A percentile compares a stretch with the other conserved stretches of the same genome.
These are phyloP conservation scores for Termitomyces sp. DNA, from an alignment of 768 basidiomycete species.

Conservation along the genomic window DNA sequence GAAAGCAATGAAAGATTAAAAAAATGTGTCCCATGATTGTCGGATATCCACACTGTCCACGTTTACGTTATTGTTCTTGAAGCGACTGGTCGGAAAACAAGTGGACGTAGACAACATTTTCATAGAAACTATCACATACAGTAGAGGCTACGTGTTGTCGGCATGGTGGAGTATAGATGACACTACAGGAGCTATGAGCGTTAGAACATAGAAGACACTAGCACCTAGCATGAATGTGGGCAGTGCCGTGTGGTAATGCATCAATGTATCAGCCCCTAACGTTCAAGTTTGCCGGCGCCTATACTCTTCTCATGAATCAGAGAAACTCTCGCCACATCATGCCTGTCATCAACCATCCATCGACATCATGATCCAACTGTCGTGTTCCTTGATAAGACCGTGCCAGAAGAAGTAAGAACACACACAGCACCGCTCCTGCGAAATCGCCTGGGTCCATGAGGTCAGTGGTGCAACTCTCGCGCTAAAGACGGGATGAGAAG, in stretches of 20 bases:
- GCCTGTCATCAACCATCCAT: not conserved
- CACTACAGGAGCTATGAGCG: not conserved
- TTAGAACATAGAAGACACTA: not conserved
- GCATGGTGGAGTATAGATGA: not conserved
- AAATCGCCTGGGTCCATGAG: not conserved
- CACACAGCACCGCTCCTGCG: not conserved
- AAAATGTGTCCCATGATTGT: not conserved
- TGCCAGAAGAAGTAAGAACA: not conserved
- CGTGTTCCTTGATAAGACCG: not conserved
- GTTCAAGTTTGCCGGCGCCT: not conserved
- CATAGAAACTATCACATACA: not conserved
- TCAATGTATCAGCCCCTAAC: constrained; percentile 6
- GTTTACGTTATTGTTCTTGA: no score
- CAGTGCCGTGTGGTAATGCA: not conserved
- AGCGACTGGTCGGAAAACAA: not conserved
- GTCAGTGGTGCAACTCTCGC: not conserved
- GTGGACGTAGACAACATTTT: not conserved
- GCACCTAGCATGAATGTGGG: not conserved
- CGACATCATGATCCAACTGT: not conserved
- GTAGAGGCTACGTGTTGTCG: not conserved
- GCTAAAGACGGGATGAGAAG: not conserved
- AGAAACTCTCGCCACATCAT: constrained; percentile 2
- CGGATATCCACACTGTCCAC: not conserved
- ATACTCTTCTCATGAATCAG: not conserved
- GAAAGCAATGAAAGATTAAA: not conserved